Base-by-base conservation (phyloP, 2,329 filamentous ascomycete species). In the Cytospora piceae region DNA sequence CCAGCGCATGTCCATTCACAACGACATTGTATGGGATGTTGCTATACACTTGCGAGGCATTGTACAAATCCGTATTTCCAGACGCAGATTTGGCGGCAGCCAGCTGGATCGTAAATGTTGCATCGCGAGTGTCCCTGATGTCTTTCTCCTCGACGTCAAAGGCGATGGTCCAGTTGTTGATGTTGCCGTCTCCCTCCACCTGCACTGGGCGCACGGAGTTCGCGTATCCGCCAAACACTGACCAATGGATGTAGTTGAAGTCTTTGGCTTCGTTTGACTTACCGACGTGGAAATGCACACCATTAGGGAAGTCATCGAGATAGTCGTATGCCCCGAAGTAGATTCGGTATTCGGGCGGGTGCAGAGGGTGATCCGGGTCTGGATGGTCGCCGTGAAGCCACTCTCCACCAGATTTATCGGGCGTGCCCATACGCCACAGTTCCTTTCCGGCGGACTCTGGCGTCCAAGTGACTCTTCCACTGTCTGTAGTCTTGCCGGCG, bases 191-290 rank as follows among this genome's bases (percentile, higher is more conserved):
- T 24, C 79, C 76, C 52, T 77, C 75, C 58, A 82, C 80, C 6
- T 79, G 74, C 54, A 80, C 75, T 1, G 78, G 74, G 0, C 83
- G 78, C 4, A 78, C 61, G 17, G 74, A 80, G 73, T 87, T 83
- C 1, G 78, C 83, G 32, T 83, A 77, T 7, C 84, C 83, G 1
- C 86, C 86, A 70, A 87, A 89, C 11, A 87, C 85, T 64, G 82
- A 84, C 87, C 87, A 90, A 72, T 90, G 87, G 4, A 89, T 83
- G 63, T 88, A 88, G 74, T 90, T 90, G 67, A 87, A 78, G 70
- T 87, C 84, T 14, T 75, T 73, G 0, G 74, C 75, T 22, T 77
- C 77, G 31, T 84, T 74, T 67, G 81, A 82, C 71, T 81, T 74
- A 12, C 86, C 86, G 1, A 90, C 81, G 17, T 81, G 80, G 75